phyloP scores from a whole-genome alignment of 1,139 yeast species.

The Taphrina pruni region DNA sequence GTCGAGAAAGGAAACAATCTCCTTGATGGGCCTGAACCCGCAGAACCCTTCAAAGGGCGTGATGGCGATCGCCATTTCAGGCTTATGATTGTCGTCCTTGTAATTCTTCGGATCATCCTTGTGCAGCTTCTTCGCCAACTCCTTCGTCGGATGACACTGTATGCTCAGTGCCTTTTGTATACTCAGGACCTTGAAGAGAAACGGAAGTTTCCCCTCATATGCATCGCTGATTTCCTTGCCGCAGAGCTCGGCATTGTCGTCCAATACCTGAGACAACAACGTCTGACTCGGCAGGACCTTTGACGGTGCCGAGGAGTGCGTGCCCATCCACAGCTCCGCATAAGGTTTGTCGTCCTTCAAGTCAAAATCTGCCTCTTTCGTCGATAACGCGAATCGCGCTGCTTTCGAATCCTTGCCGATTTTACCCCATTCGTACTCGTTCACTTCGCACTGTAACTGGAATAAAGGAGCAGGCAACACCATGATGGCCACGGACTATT shows the following conservation, averaged over 20 bases:
- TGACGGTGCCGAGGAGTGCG: constrained; percentile 94
- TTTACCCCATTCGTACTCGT: constrained; percentile 41
- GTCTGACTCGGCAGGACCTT: constrained; percentile 61
- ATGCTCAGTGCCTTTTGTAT: constrained; percentile 90
- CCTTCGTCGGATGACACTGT: constrained; percentile 98
- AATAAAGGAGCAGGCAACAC: constrained; percentile 39
- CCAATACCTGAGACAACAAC: constrained; percentile 69
- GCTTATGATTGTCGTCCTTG: constrained; percentile 98
- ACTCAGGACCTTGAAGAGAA: constrained; percentile 88
- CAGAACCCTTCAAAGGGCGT: constrained; percentile 97
- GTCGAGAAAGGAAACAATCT: constrained; percentile 69
- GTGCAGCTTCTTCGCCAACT: constrained; percentile 76
- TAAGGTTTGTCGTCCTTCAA: constrained; percentile 36
- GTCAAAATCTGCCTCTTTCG: constrained; percentile 19
- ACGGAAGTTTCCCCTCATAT: constrained; percentile 68
- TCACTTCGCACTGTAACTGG: constrained; percentile 39
- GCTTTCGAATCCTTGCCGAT: constrained; percentile 37
- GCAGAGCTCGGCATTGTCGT: constrained; percentile 63
- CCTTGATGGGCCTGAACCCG: constrained; percentile 89
- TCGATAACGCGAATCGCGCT: constrained; percentile 37
- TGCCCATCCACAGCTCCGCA: constrained; percentile 87
- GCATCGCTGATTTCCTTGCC: constrained; percentile 59
- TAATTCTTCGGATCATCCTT: constrained; percentile 86
- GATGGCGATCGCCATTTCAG: constrained; percentile 98
- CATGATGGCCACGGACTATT: neutral